Evolutionary conservation across 2,329 filamentous ascomycete species (phyloP), one percentile per base, ranked within the genome.

Genomic region (Shiraia sp.): DNA sequence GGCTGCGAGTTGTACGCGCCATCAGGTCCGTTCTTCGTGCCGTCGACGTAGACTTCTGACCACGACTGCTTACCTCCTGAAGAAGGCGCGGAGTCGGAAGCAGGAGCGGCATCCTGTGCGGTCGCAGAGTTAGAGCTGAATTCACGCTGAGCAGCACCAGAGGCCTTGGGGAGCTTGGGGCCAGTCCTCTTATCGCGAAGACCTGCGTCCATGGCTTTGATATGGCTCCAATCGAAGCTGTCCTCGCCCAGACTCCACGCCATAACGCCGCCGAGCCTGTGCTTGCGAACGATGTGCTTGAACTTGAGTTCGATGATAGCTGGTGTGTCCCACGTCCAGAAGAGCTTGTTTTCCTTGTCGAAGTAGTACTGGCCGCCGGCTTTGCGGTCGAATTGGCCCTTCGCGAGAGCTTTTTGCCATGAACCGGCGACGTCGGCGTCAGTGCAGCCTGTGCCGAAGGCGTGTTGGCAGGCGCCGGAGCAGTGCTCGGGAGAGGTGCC

Each of bases 181-280:
- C n/a, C n/a, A n/a, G n/a, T n/a, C n/a, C n/a, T n/a, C n/a, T n/a
- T n/a, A n/a, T n/a, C n/a, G n/a, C n/a, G n/a, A n/a, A n/a, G n/a
- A n/a, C 61, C 59, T 8, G 42, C 45, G 2, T 51, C 55, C 61
- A 80, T 71, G 1, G 69, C 68, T 55, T 65, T 69, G 19, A 80
- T 54, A 43, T 72, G 75, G 38, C 53, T 60, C 58, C 61, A 71
- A 43, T 64, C 63, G 15, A 52, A 43, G n/a, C 55, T 60, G 43
- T 90, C 86, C 67, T 90, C 85, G 2, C 84, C 86, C 43, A 90
- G 58, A 14, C 83, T 85, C 86, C 86, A 90, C 1, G 86, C 85
- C 76, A 90, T 88, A 4, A 87, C 80, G 12, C 87, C 87, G 1
- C 86, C 86, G 0, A 90, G 64, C 1, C 71, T 66, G 59, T 78